Evolutionary conservation across 257 asterid genomes (phyloP), one percentile per base, ranked within the genome.

Genomic region (Solanum tarijense): DNA sequence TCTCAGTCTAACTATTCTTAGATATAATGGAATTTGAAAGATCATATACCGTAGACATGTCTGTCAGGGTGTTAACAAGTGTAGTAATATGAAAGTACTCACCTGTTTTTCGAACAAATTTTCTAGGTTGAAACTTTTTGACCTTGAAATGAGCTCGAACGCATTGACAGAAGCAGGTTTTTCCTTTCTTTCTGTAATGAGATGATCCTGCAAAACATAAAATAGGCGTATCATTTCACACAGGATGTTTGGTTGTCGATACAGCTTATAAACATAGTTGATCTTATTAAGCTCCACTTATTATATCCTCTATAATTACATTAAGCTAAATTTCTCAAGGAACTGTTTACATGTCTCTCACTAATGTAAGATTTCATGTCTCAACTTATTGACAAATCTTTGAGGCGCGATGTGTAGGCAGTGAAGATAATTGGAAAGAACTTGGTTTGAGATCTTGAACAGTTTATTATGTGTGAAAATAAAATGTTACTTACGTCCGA

Each of bases 151-250:
- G 72, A 95, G 93, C 94, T 93, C 96, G 90, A 95, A 94, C 41
- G 98, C 98, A 86, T 95, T 95, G 96, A 93, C 95, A 79, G 98
- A 93, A 73, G 85, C 95, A 32, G 98, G 98, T 91, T 94, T 95
- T 90, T 95, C 98, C 90, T 91, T 92, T 86, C 91, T 92, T 87
- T 94, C 98, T 23, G 93, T 93, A 39, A 95, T 93, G 72, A 95
- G 94, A 91, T 89, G 91, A 88, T 93, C 98, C 95, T 95, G 94
- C 83, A 79, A 91, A 65, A 60, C 85, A 89, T 46, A 27, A 72
- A 75, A 84, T 83, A 11, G 23, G 23, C 8, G 29, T 23, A n/a
- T 82, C 41, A 48, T 82, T 9, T 82, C 43, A 82, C 34, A 5
- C 21, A 8, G 27, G 69, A 29, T 18, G 41, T 82, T 29, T 46